These are phyloP conservation scores for Trichoderma harzianum DNA, from an alignment of 2,329 filamentous ascomycete genomes.

Conservation along the genomic window DNA sequence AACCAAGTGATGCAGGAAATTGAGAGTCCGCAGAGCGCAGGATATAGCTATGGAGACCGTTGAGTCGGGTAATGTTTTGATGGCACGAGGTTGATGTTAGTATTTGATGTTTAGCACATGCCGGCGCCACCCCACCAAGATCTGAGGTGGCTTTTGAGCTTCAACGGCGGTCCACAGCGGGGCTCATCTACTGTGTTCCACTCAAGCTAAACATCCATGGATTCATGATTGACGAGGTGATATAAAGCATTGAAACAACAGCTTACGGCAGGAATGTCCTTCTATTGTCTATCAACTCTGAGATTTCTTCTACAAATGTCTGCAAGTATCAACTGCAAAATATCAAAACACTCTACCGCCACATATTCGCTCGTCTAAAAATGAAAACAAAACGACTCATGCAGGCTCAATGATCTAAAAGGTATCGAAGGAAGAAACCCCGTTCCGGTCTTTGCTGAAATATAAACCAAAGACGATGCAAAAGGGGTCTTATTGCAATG, in stretches of 20 bases:
- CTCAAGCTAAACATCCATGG: neutral
- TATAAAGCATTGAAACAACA: neutral
- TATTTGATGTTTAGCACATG: neutral
- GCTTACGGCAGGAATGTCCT: neutral
- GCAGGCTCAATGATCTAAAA: slow-evolving; percentile 19
- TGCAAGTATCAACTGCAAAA: neutral
- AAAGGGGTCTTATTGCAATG: neutral
- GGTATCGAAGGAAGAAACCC: slow-evolving; percentile 21
- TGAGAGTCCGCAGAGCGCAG: neutral
- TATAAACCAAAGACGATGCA: slow-evolving; percentile 18
- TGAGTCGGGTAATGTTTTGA: neutral
- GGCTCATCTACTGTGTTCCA: slow-evolving; percentile 4
- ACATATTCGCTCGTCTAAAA: neutral
- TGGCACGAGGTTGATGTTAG: neutral
- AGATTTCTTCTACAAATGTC: neutral
- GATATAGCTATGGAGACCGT: neutral
- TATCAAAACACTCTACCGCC: neutral
- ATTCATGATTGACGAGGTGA: neutral
- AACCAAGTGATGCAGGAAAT: neutral
- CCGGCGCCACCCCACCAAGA: slow-evolving; percentile 12
- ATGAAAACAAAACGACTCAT: neutral
- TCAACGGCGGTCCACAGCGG: slow-evolving; percentile 13
- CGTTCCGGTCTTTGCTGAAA: neutral
- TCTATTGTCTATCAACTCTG: slow-evolving; percentile 14
- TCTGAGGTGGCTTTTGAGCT: neutral